A percentile compares a stretch with the other conserved stretches of the same genome.
Conservation (phyloP, 768 basidiomycete genomes). For the Lactarius hengduanensis region DNA sequence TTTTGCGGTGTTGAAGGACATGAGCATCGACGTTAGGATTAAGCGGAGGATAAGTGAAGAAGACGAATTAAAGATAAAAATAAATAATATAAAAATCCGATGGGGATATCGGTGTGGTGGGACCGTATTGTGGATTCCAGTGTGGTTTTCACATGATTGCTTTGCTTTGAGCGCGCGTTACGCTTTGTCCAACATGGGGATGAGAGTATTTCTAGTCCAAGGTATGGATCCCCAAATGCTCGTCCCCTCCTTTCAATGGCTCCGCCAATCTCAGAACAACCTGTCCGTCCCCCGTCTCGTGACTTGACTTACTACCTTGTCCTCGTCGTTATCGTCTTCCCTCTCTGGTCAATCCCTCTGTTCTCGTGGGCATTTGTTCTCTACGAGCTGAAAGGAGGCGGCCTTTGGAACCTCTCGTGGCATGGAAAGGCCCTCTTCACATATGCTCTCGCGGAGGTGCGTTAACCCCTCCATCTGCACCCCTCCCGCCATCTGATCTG, state of each 20-base stretch:
- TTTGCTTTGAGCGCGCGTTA: background rate
- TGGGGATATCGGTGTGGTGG: background rate
- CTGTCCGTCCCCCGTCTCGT: constrained; percentile 40
- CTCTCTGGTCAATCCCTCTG: constrained; percentile 63
- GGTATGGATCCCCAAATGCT: background rate
- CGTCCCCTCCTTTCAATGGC: constrained; percentile 6
- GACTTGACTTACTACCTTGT: constrained; percentile 57
- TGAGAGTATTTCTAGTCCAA: background rate
- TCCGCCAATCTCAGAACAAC: constrained; percentile 33
- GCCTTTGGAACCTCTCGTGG: constrained; percentile 44
- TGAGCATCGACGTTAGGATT: background rate
- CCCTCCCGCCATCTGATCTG: constrained; percentile 8
- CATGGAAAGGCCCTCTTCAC: constrained; percentile 43
- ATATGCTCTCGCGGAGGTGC: constrained; percentile 59
- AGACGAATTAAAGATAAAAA: background rate
- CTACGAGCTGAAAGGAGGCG: constrained; percentile 46
- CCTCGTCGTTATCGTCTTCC: constrained; percentile 54
- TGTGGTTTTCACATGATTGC: background rate
- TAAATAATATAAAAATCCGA: background rate
- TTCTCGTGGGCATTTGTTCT: constrained; percentile 63
- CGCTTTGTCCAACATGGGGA: background rate
- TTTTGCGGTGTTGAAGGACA: background rate
- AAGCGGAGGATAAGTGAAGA: background rate
- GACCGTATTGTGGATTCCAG: background rate
- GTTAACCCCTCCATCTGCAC: constrained; percentile 1